Evolutionary conservation across 2,329 filamentous ascomycete species (phyloP).

Genomic region (Xylaria polymorpha): DNA sequence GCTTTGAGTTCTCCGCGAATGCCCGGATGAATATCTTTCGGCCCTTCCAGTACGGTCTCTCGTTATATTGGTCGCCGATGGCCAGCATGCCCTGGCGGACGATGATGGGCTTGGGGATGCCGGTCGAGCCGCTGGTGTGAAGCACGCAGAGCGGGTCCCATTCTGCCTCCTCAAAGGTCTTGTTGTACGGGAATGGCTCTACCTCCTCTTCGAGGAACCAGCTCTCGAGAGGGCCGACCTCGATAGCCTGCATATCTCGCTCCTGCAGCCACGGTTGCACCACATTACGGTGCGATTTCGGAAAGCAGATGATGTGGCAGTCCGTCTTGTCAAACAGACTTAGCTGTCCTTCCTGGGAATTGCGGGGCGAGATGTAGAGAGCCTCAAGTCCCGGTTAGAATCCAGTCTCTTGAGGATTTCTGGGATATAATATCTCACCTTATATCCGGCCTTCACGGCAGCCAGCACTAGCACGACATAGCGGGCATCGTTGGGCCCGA

Average conservation of each 20-base stretch:
- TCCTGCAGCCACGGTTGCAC: constrained; percentile 54
- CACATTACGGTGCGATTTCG: constrained; percentile 46
- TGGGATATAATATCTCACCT: constrained; percentile 45
- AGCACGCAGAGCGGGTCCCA: constrained; percentile 57
- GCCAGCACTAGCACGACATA: constrained; percentile 45
- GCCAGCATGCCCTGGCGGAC: constrained; percentile 54
- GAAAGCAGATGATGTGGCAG: constrained; percentile 55
- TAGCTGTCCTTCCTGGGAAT: constrained; percentile 58
- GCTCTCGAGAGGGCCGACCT: constrained; percentile 48
- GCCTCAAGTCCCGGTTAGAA: constrained; percentile 44
- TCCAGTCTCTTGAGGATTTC: not conserved
- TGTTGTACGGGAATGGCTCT: constrained; percentile 54
- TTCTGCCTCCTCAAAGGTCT: constrained; percentile 56
- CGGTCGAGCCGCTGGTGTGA: constrained; percentile 61
- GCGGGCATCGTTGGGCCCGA: constrained; percentile 55
- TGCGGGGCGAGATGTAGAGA: constrained; percentile 59
- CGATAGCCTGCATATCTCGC: constrained; percentile 54
- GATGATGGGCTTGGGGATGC: constrained; percentile 60
- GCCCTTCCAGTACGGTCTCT: constrained; percentile 44
- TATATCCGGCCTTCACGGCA: constrained; percentile 48
- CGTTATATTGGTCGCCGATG: constrained; percentile 50
- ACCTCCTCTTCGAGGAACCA: constrained; percentile 54
- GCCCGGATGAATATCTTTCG: constrained; percentile 36
- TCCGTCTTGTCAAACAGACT: constrained; percentile 58
- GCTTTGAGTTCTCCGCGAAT: constrained; percentile 31